phyloP scores from a whole-genome alignment of 2,329 filamentous ascomycete species.

The Neopestalotiopsis sp. region DNA sequence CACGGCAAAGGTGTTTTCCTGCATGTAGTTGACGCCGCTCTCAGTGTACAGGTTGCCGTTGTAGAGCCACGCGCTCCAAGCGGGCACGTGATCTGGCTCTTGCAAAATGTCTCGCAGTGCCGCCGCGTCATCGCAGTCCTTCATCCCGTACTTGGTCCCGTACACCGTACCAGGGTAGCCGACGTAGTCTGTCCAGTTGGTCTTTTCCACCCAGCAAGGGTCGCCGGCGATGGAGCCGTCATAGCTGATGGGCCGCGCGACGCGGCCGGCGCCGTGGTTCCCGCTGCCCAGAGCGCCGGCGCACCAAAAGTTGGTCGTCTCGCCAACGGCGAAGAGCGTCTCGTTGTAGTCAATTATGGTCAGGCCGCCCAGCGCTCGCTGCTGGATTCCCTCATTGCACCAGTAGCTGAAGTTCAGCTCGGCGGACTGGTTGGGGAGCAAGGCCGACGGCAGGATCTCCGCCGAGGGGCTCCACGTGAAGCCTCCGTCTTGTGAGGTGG shows the following conservation, averaged over 20 bases:
- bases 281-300: conserved; percentile 17
- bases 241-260: conserved; percentile 24
- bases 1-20: conserved; percentile 30
- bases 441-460: conserved; percentile 28
- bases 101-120: conserved; percentile 13
- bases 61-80: conserved; percentile 31
- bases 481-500: conserved; percentile 27
- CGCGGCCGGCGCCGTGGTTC: conserved; percentile 23
- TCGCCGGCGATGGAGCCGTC: conserved; percentile 25
- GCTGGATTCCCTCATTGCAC: conserved; percentile 29
- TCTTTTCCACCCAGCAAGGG: conserved; percentile 31
- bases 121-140: conserved; percentile 22
- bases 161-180: conserved; percentile 27
- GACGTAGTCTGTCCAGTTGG: conserved; percentile 24
- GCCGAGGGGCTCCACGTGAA: conserved; percentile 25
- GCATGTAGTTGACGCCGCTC: conserved; percentile 28
- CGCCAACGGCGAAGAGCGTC: conserved; percentile 26
- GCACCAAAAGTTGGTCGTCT: conserved; percentile 25
- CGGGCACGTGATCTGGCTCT: conserved; percentile 24
- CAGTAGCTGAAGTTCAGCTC: conserved; percentile 30
- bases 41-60: conserved; percentile 25
- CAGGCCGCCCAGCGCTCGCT: conserved; percentile 26
- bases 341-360: conserved; percentile 16
- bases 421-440: conserved; percentile 32
- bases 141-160: conserved; percentile 30